Percentiles rank a stretch among this genome's conserved stretches.
Conservation (phyloP, 2,329 filamentous ascomycete species). For the Aspergillus novoparasiticus region DNA sequence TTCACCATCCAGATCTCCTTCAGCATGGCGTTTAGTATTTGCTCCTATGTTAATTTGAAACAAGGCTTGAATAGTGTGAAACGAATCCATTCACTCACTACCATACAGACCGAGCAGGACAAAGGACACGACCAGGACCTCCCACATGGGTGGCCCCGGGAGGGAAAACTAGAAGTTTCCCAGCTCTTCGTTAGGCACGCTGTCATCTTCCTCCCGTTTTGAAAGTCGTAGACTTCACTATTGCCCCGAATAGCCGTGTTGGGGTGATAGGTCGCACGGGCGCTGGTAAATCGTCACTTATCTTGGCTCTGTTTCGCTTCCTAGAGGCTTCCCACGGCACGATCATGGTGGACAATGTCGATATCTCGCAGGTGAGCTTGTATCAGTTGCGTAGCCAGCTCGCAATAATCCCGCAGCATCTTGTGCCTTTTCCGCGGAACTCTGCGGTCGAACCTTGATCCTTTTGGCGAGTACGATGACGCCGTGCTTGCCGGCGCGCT, state of each 20-base stretch:
- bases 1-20: neutral
- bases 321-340: slow-evolving; percentile 29
- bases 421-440: slow-evolving; percentile 81
- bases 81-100: slow-evolving; percentile 57
- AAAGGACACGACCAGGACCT: slow-evolving; percentile 7
- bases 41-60: neutral
- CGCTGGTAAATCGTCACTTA: slow-evolving; percentile 37
- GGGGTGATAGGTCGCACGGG: slow-evolving; percentile 40
- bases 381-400: slow-evolving; percentile 71
- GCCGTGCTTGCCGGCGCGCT: slow-evolving; percentile 70
- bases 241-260: slow-evolving; percentile 31
- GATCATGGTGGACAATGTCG: slow-evolving; percentile 34
- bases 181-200: slow-evolving; percentile 74
- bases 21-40: neutral
- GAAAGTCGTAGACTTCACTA: slow-evolving; percentile 27
- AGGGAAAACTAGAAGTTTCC: slow-evolving; percentile 72
- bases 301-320: slow-evolving; percentile 34
- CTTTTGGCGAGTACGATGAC: slow-evolving; percentile 71
- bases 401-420: slow-evolving; percentile 82
- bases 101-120: slow-evolving; percentile 37
- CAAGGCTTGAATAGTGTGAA: slow-evolving; percentile 31
- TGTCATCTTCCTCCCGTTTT: slow-evolving; percentile 60
- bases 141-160: slow-evolving; percentile 38
- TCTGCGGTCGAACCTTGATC: slow-evolving; percentile 74
- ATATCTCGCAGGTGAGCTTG: slow-evolving; percentile 52